Evolutionary conservation across 2,329 filamentous ascomycete species (phyloP), one percentile per base, ranked within the genome.

Genomic region (Davidsoniella neocaledoniae): DNA sequence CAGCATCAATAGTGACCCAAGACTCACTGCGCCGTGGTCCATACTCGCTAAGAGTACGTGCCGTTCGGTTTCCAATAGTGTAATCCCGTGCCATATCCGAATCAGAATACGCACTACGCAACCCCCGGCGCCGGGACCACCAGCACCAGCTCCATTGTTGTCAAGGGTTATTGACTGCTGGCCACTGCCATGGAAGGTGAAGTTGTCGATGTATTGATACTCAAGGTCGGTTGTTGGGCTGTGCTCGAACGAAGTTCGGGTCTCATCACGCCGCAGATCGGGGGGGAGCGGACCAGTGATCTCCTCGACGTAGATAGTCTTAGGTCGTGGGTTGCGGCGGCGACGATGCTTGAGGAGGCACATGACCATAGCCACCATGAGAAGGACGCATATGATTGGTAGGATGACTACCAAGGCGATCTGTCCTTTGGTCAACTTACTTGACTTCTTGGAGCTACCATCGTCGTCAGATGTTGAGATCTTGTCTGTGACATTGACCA

Each of bases 341-440:
- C 57, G 58, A 9, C 61, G 62, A 21, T 64, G 58, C 10, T 60
- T 57, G 39, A 64, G 50, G 48, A 62, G 61, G 52, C 60, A 66
- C 19, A 62, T 53, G 5, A 65, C 53, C 2, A 65, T 53, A 55
- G 63, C 56, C 16, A 64, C 54, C 7, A 64, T 53, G 4, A 66
- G 53, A 0, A 63, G 54, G 9, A 66, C 50, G 17, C 63, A 57
- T 1, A 70, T 54, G 12, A 71, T 55, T 2, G 69, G 69, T 2
- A 73, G 58, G 2, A 72, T 62, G 2, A 68, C 65, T 1, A 67
- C 69, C 12, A 71, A 56, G 5, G 72, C 58, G 19, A 71, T 62
- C 3, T 63, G 58, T 19, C 57, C 57, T 33, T 50, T 53, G 41
- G 40, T 48, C 7, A 53, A 44, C 38, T 53, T 48, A 21, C 40